Evolutionary conservation across 129 eudicot species (phyloP).

Genomic region (Oenanthe sinensis): DNA sequence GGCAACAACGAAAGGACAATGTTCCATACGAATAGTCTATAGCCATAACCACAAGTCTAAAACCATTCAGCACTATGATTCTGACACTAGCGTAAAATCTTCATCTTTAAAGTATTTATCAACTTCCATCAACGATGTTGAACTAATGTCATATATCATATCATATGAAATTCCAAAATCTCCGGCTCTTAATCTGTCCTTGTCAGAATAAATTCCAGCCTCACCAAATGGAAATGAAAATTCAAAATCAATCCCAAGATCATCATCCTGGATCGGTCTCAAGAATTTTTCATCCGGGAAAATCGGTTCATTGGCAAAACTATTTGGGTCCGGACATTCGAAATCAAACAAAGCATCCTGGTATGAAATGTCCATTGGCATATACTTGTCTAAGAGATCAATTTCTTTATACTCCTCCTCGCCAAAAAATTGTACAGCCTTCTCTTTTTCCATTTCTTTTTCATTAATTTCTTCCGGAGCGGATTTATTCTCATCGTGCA

Average conservation of each 20-base stretch:
- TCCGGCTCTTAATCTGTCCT: background rate
- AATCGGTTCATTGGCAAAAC: slow-evolving; percentile 26
- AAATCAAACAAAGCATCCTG: slow-evolving; percentile 47
- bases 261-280: background rate
- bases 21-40: background rate
- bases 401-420: slow-evolving; percentile 2
- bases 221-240: background rate
- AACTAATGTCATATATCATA: background rate
- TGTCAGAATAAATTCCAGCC: no score
- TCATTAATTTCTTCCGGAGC: slow-evolving; percentile 7
- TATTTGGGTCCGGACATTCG: slow-evolving; percentile 23
- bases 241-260: background rate
- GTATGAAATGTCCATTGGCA: slow-evolving; percentile 35
- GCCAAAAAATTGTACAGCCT: background rate
- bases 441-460: slow-evolving; percentile 17
- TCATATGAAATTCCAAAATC: background rate
- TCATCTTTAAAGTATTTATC: background rate
- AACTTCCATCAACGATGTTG: background rate
- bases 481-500: slow-evolving; percentile 21
- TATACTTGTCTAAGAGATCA: slow-evolving; percentile 12
- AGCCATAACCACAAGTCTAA: background rate
- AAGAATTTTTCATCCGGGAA: background rate
- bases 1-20: background rate
- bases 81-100: background rate
- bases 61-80: background rate